Evolutionary conservation across 2,329 filamentous ascomycete species (phyloP), one percentile per base, ranked within the genome.

Genomic region (Colletotrichum theobromicola): DNA sequence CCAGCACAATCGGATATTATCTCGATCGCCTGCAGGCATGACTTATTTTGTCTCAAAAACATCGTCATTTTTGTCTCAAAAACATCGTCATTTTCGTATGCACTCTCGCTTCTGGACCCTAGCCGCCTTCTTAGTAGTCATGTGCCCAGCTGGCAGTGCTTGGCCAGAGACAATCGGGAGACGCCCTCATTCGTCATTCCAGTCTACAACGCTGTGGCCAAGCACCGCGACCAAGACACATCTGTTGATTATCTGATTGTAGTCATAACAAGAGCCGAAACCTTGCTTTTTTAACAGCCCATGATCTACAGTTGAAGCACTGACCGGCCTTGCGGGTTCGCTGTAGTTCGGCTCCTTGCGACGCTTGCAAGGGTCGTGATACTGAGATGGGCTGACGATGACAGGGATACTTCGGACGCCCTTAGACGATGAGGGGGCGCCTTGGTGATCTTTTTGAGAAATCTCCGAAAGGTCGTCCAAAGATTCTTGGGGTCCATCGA

Each of bases 311-410:
- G 62, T 21, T 26, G 21, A 63, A 24, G 60, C 34, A 42, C 15
- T 50, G 62, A 32, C 26, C 26, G 30, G 26, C 4, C 55, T 58
- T 18, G 55, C 26, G n/a, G 26, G 26, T 58, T 13, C 28, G n/a
- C 26, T 32, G 9, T 32, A 32, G 26, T 32, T 58, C 30, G 55
- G 28, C 34, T 57, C 21, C 46, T n/a, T 57, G 34, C 15, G 53
- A 53, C 24, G 50, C 16, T 46, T 24, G 55, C 53, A 42, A 72
- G 42, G 58, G 68, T 34, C 30, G 42, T 64, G 63, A 35, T 55
- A 64, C 57, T 24, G 46, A 58, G 66, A 73, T 64, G 65, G 70
- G 58, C 28, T 55, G 66, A 73, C 68, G 30, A 50, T 64, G 46
- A 21, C 58, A 70, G 7, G 21, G 66, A 60, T 35, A 6, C 34